Evolutionary conservation across 345 rosid genomes (phyloP), one percentile per base, ranked within the genome.

Genomic region (Ricinus communis): DNA sequence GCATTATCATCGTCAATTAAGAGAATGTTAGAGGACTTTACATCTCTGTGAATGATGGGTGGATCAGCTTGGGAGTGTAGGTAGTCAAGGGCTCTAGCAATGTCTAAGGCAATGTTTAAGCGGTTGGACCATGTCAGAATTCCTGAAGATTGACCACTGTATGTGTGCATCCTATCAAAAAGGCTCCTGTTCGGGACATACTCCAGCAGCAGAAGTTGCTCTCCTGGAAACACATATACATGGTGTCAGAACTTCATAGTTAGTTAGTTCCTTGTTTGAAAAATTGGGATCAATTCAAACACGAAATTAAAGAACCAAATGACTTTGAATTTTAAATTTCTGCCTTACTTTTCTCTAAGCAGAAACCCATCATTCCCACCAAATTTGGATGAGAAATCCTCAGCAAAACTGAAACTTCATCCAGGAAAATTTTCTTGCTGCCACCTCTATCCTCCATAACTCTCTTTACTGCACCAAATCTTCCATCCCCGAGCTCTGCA

Each of bases 1-100:
- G 88, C 85, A 0, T 73, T 85, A 49, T 71, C 12, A 0, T 73
- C 45, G 75, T 79, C 82, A 0, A 79, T 60, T 45, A 83, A 61
- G 63, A 81, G 84, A 61, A 83, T 27, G 53, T 77, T 85, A 10
- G 90, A 84, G 41, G 96, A 88, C 76, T 87, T 88, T 63, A 87
- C 77, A 57, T 90, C 93, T 60, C 89, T 75, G 79, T 83, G 89
- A 69, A 85, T 79, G 50, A 83, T 69, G 25, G 84, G 81, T 14
- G 87, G 82, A 66, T 79, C 81, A 2, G 85, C 82, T 25, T 72
- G 74, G 1, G 82, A 77, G 60, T 79, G 86, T 38, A 79, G 85
- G 80, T 83, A 85, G 27, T 79, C 19, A 11, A 85, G 82, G 24
- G 86, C 83, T 27, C 59, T 71, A 13, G 83, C 88, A 15, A 83